Evolutionary conservation across 2,329 filamentous ascomycete species (phyloP), one percentile per base, ranked within the genome.

Genomic region (Gnomoniopsis sp.): DNA sequence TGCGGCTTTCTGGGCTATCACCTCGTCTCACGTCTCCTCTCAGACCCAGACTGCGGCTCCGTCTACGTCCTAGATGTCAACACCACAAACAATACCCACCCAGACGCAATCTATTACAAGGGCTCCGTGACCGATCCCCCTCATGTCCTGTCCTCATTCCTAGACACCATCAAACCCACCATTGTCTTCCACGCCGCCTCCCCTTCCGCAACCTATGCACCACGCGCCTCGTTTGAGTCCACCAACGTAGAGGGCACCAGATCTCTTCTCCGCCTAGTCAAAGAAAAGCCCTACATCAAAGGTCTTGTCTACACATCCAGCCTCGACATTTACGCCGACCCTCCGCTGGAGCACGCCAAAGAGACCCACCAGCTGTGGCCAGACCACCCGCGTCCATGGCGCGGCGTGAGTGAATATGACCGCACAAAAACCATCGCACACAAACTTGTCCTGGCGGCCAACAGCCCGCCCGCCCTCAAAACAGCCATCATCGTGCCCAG

Each of bases 351-450:
- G 6, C 30, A 67, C 12, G 55, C 68, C 3, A 55, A 64, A 33
- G 71, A 73, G 52, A 57, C 62, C 0, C 65, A 66, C 1, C 58
- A 63, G 3, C 54, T 71, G 2, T 68, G 65, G 63, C 50, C 64
- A 0, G 52, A 34, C 26, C 47, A 22, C 1, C 44, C 52, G 6
- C 26, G 57, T 6, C 58, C 59, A 3, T 57, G 58, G 54, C 22
- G 43, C 36, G 46, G 54, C 26, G 46, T 57, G 14, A 65, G 65
- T 50, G 61, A 64, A 21, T 70, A 69, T 46, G 67, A 64, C 19
- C 65, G 65, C 11, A 71, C 71, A 21, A 75, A 75, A 58, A 68
- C 69, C 1, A 63, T 67, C 1, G 73, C 68, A 0, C 71, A 75
- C 49, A 10, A 55, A 0, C 47, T 70, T 2, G 72, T 74, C 1